Evolutionary conservation across 176 grass and related monocot species (phyloP), one percentile per base, ranked within the genome.

Genomic region (Saccharum officinarum): DNA sequence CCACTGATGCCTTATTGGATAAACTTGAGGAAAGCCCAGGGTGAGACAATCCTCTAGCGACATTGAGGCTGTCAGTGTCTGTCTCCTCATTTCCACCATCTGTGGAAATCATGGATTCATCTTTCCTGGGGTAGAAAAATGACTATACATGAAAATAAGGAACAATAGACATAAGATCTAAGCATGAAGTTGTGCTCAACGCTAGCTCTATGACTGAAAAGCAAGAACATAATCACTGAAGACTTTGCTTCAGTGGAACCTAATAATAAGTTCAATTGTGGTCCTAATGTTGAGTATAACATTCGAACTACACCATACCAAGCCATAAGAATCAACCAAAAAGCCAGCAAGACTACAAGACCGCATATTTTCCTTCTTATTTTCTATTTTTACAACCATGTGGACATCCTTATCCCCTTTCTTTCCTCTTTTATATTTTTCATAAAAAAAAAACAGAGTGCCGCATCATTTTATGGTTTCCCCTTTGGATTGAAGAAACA

Each of bases 41-140:
- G 16, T 25, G 76, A 80, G 83, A 72, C 25, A 64, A 62, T 82
- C 80, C 76, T 74, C 86, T 83, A 16, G 80, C 36, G 80, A 78
- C 54, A 74, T 16, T 69, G 34, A 85, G 60, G 33, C 65, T 45
- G 34, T 77, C 77, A 8, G 49, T 20, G 70, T 37, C 28, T 6
- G 14, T 45, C 74, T 90, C 87, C 60, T 80, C 82, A 44, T 88
- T 83, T 33, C 79, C 71, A 0, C 80, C 50, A 57, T 79, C 67
- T n/a, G 40, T 33, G 39, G 87, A 78, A 75, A 83, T 47, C 72
- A 55, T 47, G 4, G 86, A 80, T 46, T 85, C 89, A 87, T 91
- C 87, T 78, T 89, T 89, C 89, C 92, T 94, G 69, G 22, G 86
- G 65, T 4, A 73, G 12, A 44, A 14, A 78, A 49, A 22, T 86